Evolutionary conservation across 345 rosid species (phyloP).

Genomic region (Aegle marmelos): DNA sequence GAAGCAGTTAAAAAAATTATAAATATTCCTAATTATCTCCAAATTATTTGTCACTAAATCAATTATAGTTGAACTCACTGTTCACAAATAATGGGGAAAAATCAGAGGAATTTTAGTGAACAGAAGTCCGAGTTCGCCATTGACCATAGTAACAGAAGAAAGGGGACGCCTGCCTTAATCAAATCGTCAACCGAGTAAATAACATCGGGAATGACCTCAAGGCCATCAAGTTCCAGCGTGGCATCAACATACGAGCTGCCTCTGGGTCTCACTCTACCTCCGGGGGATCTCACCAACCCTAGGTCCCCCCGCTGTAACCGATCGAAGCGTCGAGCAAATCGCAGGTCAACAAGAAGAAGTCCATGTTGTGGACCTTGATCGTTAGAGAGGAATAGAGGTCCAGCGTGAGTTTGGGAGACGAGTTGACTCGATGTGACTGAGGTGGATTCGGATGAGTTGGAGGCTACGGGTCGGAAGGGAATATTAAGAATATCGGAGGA

Average conservation of each 20-base stretch:
- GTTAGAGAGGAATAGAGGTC: constrained; percentile 69
- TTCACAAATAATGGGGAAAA: background rate
- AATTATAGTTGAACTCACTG: background rate
- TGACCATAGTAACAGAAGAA: constrained; percentile 54
- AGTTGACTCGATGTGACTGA: constrained; percentile 53
- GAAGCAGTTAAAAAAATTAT: constrained; percentile 19
- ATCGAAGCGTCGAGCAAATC: constrained; percentile 57
- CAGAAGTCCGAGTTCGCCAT: constrained; percentile 61
- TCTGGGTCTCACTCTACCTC: constrained; percentile 59
- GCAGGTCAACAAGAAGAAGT: constrained; percentile 64
- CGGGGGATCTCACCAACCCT: constrained; percentile 55
- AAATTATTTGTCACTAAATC: background rate
- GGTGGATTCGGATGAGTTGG: constrained; percentile 45
- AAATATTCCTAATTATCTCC: background rate
- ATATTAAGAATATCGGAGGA: constrained; percentile 49
- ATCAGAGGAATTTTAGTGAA: constrained; percentile 48
- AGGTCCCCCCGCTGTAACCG: constrained; percentile 81
- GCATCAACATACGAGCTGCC: constrained; percentile 67
- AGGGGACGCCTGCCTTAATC: constrained; percentile 62
- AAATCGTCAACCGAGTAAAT: constrained; percentile 74
- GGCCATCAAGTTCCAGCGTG: constrained; percentile 70
- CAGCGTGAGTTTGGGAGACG: constrained; percentile 45
- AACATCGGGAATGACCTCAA: constrained; percentile 63
- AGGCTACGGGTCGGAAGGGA: constrained; percentile 70
- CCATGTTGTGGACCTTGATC: constrained; percentile 56